Evolutionary conservation across 208 protist species (phyloP).

Genomic region (Crithidia mellificae): DNA sequence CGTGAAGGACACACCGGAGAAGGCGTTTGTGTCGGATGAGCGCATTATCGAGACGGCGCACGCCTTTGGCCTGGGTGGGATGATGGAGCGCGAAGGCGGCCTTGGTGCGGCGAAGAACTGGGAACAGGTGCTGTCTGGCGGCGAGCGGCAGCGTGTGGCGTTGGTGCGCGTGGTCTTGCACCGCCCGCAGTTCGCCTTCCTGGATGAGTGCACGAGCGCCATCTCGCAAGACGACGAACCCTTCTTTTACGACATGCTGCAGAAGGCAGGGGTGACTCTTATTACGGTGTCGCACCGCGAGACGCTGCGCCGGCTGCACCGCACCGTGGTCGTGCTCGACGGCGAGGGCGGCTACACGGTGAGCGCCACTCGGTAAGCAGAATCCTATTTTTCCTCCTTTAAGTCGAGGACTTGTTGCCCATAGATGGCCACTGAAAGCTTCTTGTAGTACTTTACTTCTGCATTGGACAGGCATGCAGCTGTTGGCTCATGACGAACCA

Average conservation of each 20-base stretch:
- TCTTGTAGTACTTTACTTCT: too few relatives aligned
- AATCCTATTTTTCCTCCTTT: background rate
- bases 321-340: conserved; percentile 59
- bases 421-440: too few relatives aligned
- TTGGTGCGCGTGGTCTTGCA: conserved; percentile 83
- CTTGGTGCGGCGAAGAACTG: conserved; percentile 75
- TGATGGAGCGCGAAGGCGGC: conserved; percentile 85
- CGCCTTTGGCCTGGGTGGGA: conserved; percentile 52
- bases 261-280: conserved; percentile 75
- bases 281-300: conserved; percentile 87
- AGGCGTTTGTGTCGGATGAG: conserved; percentile 49
- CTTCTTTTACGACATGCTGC: conserved; percentile 63
- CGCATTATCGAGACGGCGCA: conserved; percentile 46
- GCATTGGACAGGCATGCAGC: too few relatives aligned
- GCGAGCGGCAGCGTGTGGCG: conserved; percentile 88
- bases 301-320: conserved; percentile 63
- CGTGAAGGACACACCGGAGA: conserved; percentile 17
- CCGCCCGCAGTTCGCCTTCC: conserved; percentile 76
- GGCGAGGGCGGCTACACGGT: conserved; percentile 61
- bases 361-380: background rate
- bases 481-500: too few relatives aligned
- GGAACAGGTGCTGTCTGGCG: conserved; percentile 87
- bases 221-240: conserved; percentile 86
- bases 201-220: conserved; percentile 92
- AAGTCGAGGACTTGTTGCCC: too few relatives aligned